Evolutionary conservation across 2,329 filamentous ascomycete species (phyloP), one percentile per base, ranked within the genome.

Genomic region (Trichocomaceae sp.): DNA sequence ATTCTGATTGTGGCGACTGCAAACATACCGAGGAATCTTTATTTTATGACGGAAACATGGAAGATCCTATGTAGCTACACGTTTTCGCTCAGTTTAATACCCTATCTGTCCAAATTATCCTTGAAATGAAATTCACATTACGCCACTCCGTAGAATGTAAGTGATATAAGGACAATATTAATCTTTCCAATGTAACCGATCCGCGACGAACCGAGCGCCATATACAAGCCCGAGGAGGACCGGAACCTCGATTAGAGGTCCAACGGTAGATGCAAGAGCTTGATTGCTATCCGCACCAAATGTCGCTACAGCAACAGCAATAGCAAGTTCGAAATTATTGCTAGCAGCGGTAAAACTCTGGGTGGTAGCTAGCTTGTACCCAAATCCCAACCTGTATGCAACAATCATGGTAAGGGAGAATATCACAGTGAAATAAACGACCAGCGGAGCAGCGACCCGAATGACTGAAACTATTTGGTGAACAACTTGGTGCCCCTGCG

Each of bases 301-400:
- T 0, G 86, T 86, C 0, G 90, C 86, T 2, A 95, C 84, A 0
- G 88, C 88, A 0, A 96, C 90, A 0, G 90, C 90, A 71, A 96
- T 95, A 0, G 90, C 89, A 22, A 96, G 75, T 74, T 96, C 90
- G 64, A 96, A 96, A 67, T 96, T 95, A 66, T 96, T 96, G 68
- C 90, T 95, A 1, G 88, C 87, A 0, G 89, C 91, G 0, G 88
- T 95, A 63, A 95, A 93, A 65, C 87, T 90, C 71, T 95, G 89
- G 1, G 89, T 92, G 12, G 80, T 78, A 1, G 81, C 79, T 1
- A 90, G 68, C 33, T 79, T 78, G 66, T 95, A 95, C 0, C 82
- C 83, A 56, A 90, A 90, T 0, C 88, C 86, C n/a, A 86, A 72
- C n/a, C 76, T 79, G 49, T 79, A 76, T 2, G 83, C 79, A 1